Percentiles rank a stretch among this genome's conserved stretches.
Conservation (phyloP, 768 basidiomycete genomes). For the Boletus subcaerulescens region DNA sequence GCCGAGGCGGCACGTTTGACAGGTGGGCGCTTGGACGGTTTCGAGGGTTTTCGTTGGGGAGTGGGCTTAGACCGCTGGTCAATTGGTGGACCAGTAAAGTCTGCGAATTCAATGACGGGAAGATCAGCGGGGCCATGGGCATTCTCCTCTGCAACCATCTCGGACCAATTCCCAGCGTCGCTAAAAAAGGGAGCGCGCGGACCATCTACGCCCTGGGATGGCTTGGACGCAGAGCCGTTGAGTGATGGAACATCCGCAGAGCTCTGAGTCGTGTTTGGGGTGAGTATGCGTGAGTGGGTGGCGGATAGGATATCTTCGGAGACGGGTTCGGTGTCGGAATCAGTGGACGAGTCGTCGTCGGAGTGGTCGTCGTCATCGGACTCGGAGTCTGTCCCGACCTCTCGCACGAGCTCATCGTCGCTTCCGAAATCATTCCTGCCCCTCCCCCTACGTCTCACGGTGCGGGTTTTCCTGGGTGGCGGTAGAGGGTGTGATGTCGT, state of each 20-base stretch:
- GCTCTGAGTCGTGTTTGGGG: slow-evolving; percentile 68
- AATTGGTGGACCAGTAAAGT: slow-evolving; percentile 40
- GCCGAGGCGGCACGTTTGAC: slow-evolving; percentile 34
- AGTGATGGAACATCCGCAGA: slow-evolving; percentile 41
- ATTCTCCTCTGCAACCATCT: slow-evolving; percentile 77
- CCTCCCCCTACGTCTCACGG: slow-evolving; percentile 62
- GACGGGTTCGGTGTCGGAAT: slow-evolving; percentile 69
- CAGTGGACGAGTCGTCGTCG: slow-evolving; percentile 56
- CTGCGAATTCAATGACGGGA: slow-evolving; percentile 79
- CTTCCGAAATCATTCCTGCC: slow-evolving; percentile 58
- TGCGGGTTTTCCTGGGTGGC: slow-evolving; percentile 35
- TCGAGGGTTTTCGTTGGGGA: slow-evolving; percentile 42
- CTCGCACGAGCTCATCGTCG: slow-evolving; percentile 77
- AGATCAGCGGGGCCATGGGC: slow-evolving; percentile 62
- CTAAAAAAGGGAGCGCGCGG: slow-evolving; percentile 51
- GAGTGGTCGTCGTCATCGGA: slow-evolving; percentile 59
- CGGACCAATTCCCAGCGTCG: slow-evolving; percentile 65
- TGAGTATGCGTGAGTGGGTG: slow-evolving; percentile 52
- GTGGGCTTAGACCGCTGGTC: slow-evolving; percentile 33
- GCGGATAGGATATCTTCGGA: slow-evolving; percentile 59
- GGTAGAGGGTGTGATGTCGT: slow-evolving; percentile 33
- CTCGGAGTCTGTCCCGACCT: slow-evolving; percentile 68
- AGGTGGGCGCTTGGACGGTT: slow-evolving; percentile 37
- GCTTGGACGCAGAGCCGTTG: slow-evolving; percentile 23
- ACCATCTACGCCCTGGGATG: slow-evolving; percentile 29